Base-by-base conservation (phyloP, 257 asterid genomes). In the Penstemon davidsonii region DNA sequence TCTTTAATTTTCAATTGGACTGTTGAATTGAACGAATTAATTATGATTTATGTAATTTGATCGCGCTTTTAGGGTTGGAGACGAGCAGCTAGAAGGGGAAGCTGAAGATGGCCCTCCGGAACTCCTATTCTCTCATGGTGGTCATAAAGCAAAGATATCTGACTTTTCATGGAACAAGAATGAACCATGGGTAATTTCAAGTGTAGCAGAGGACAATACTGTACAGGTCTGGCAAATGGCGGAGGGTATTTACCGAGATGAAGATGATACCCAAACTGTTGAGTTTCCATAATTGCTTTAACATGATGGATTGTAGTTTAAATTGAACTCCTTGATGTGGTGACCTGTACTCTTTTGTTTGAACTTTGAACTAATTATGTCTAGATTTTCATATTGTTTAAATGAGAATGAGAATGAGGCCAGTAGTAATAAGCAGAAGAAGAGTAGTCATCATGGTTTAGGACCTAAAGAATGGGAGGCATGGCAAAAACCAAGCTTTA, bases 101-200 rank as follows among this genome's bases (percentile, higher is more conserved):
- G 99, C 96, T 40, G 97, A 88, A 75, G 99, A 94, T 64, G 97
- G 97, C 0, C 97, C 99, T 3, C 81, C 99, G 0, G 99, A 94
- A 83, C 96, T 94, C 66, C 86, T 94, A 15, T 94, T 94, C 79
- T 82, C 97, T 69, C 99, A 91, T 55, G 99, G 99, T 4, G 97
- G 99, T 60, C 99, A 94, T 71, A 91, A 82, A 77, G 96, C 96
- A 13, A 94, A 84, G 78, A 87, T 91, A 52, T 87, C 97, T 0
- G 99, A 94, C 80, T 87, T 94, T 51, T 91, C 97, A 6, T 94
- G 99, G 99, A 91, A 91, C 85, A 78, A 86, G 75, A 87, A 83
- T 57, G 85, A 82, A 72, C 79, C 96, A 2, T 91, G 99, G 97
- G 96, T 88, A 62, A 86, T 94, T 54, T 87, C 97, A 18, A 94